Conservation (phyloP, 2,329 filamentous ascomycete species). For the Pyrenochaeta sp. region DNA sequence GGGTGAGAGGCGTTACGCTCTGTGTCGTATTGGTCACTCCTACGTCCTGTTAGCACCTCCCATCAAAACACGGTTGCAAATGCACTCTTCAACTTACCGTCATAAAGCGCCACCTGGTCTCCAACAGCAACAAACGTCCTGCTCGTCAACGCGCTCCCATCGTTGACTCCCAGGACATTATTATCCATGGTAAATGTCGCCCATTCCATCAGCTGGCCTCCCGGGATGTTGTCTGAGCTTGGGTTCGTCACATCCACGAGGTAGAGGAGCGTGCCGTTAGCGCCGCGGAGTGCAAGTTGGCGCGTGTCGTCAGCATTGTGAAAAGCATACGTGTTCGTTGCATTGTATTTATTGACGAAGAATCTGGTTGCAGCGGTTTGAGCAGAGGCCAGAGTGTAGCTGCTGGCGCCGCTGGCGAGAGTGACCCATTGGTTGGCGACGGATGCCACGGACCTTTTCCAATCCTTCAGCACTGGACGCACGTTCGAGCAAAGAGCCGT, state of each 20-base stretch:
- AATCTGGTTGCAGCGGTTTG: slow-evolving; percentile 33
- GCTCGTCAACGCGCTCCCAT: slow-evolving; percentile 35
- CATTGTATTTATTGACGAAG: slow-evolving; percentile 32
- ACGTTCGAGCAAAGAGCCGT: background rate
- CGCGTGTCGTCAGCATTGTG: slow-evolving; percentile 38
- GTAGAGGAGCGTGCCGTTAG: slow-evolving; percentile 32
- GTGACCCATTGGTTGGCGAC: slow-evolving; percentile 36
- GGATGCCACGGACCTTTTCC: slow-evolving; percentile 22
- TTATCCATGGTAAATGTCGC: slow-evolving; percentile 39
- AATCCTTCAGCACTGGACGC: background rate
- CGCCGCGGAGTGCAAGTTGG: slow-evolving; percentile 37
- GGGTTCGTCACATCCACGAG: slow-evolving; percentile 37
- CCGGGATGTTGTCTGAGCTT: slow-evolving; percentile 26
- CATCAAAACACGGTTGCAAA: background rate
- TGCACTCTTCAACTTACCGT: slow-evolving; percentile 27
- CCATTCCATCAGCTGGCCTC: slow-evolving; percentile 40
- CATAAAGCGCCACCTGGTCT: slow-evolving; percentile 35
- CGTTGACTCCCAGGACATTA: slow-evolving; percentile 36
- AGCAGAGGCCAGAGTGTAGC: slow-evolving; percentile 25
- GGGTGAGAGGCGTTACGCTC: slow-evolving; percentile 28
- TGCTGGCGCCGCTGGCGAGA: slow-evolving; percentile 26
- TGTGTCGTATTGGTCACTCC: slow-evolving; percentile 28
- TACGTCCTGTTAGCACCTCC: slow-evolving; percentile 13
- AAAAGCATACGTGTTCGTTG: slow-evolving; percentile 34
- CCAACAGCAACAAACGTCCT: slow-evolving; percentile 36